A percentile compares a stretch with the other conserved stretches of the same genome.
These are phyloP conservation scores for Aspergillus fructus DNA, from an alignment of 2,329 filamentous ascomycete species.

Conservation along the genomic window DNA sequence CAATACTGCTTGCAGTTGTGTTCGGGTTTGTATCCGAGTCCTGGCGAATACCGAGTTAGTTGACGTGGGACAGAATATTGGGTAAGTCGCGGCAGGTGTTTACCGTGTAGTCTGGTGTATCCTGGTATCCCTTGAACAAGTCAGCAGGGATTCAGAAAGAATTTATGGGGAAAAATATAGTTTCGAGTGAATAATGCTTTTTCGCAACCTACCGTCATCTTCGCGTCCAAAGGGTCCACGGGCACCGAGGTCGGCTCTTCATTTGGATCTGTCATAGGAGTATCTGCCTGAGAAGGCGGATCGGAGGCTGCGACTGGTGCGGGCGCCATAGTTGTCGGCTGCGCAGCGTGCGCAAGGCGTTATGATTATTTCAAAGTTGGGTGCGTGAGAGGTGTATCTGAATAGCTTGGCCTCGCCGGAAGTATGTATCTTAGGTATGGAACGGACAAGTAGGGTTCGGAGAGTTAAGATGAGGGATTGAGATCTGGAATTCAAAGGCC, in stretches of 20 bases:
- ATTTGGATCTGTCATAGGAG: slow-evolving; percentile 47
- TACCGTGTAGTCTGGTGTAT: slow-evolving; percentile 64
- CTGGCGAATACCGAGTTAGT: slow-evolving; percentile 30
- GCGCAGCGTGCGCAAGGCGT: slow-evolving; percentile 27
- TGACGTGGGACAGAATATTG: not conserved
- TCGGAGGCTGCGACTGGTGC: slow-evolving; percentile 38
- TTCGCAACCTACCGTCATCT: slow-evolving; percentile 37
- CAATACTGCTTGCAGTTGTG: slow-evolving; percentile 77
- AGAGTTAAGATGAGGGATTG: not conserved
- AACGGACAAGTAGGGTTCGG: not conserved
- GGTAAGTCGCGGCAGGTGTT: slow-evolving; percentile 5
- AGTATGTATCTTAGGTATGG: slow-evolving; percentile 1
- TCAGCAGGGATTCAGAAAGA: not conserved
- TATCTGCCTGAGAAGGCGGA: slow-evolving; percentile 45
- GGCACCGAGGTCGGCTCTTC: slow-evolving; percentile 37
- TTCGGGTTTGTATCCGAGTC: slow-evolving; percentile 67
- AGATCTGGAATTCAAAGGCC: not conserved
- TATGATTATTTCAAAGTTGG: not conserved
- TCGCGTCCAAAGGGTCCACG: slow-evolving; percentile 38
- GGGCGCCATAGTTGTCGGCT: slow-evolving; percentile 41
- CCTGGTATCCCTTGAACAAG: slow-evolving; percentile 48
- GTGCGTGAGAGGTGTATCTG: not conserved
- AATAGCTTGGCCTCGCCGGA: not conserved
- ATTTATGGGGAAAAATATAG: not conserved
- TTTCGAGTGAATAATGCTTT: not conserved